A percentile compares a stretch with the other conserved stretches of the same genome.
Conservation (phyloP, 2,329 filamentous ascomycete species). For the Cladorrhinum sp. region DNA sequence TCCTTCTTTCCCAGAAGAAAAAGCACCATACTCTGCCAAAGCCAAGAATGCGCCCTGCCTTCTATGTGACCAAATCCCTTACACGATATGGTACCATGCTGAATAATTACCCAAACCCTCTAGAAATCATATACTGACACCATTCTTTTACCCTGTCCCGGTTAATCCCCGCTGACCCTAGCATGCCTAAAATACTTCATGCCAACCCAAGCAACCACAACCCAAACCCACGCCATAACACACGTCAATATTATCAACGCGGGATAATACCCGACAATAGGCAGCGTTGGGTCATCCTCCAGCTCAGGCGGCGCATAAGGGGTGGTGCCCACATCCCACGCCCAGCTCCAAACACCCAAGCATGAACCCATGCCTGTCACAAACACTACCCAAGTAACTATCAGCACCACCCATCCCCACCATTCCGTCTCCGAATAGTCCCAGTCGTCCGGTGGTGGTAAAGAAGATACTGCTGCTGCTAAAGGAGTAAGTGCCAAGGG, state of each 20-base stretch:
- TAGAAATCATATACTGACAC: too few relatives aligned
- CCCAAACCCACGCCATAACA: slow-evolving; percentile 99
- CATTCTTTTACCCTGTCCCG: too few relatives aligned
- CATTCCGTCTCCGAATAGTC: slow-evolving; percentile 94
- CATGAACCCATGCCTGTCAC: slow-evolving; percentile 96
- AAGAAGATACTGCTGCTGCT: slow-evolving; percentile 35
- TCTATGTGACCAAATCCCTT: too few relatives aligned
- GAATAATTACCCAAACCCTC: too few relatives aligned
- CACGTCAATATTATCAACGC: slow-evolving; percentile 87
- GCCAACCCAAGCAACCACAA: slow-evolving; percentile 93
- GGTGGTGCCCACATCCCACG: slow-evolving; percentile 96
- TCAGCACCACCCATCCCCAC: slow-evolving; percentile 94
- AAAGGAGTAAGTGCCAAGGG: slow-evolving; percentile 52
- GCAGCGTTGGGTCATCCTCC: slow-evolving; percentile 89
- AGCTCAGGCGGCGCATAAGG: slow-evolving; percentile 93
- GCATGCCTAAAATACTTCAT: slow-evolving; percentile 99
- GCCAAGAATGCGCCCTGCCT: too few relatives aligned
- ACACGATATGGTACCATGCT: too few relatives aligned
- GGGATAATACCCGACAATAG: slow-evolving; percentile 96
- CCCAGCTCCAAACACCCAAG: slow-evolving; percentile 95
- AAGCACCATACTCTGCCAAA: too few relatives aligned
- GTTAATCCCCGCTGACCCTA: slow-evolving; percentile 71
- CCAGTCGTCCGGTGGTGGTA: slow-evolving; percentile 60
- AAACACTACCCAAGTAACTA: slow-evolving; percentile 92
- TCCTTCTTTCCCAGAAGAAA: too few relatives aligned